These are phyloP conservation scores for Ganoderma meredithae DNA, from an alignment of 1,284 basidiomycete species.

Conservation along the genomic window DNA sequence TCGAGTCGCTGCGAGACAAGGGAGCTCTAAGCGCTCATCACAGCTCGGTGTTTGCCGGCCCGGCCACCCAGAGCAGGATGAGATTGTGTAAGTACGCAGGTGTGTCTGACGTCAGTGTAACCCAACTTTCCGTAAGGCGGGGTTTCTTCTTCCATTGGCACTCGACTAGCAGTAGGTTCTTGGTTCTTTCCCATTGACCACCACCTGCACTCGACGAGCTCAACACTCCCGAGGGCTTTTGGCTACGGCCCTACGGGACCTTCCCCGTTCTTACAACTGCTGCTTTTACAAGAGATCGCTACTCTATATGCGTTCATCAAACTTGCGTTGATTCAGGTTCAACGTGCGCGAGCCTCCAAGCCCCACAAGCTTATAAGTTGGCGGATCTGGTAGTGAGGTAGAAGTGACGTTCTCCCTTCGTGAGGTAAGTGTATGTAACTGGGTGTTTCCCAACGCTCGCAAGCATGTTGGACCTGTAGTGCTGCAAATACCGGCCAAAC, in stretches of 20 bases:
- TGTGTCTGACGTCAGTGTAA: not conserved
- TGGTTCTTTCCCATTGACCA: not conserved
- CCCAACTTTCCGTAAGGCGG: not conserved
- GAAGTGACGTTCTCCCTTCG: too few species aligned
- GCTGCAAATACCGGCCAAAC: not conserved
- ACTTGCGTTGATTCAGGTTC: too few species aligned
- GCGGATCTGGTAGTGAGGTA: too few species aligned
- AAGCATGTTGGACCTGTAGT: not conserved
- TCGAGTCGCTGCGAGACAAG: too few species aligned
- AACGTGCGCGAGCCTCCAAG: too few species aligned
- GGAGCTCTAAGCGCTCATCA: too few species aligned
- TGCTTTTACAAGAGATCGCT: not conserved
- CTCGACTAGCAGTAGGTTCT: not conserved
- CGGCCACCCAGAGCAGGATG: not conserved
- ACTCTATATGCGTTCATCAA: too few species aligned
- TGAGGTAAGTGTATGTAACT: not conserved
- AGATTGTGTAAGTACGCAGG: not conserved
- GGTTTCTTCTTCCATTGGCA: not conserved
- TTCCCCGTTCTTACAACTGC: not conserved
- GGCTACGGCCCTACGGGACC: too few species aligned
- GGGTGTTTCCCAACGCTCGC: not conserved
- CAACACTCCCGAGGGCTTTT: not conserved
- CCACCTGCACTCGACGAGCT: not conserved
- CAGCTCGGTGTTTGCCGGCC: too few species aligned
- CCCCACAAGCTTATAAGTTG: too few species aligned